A percentile compares a stretch with the other conserved stretches of the same genome.
phyloP scores from a whole-genome alignment of 768 basidiomycete species.

The Kwoniella dendrophila region DNA sequence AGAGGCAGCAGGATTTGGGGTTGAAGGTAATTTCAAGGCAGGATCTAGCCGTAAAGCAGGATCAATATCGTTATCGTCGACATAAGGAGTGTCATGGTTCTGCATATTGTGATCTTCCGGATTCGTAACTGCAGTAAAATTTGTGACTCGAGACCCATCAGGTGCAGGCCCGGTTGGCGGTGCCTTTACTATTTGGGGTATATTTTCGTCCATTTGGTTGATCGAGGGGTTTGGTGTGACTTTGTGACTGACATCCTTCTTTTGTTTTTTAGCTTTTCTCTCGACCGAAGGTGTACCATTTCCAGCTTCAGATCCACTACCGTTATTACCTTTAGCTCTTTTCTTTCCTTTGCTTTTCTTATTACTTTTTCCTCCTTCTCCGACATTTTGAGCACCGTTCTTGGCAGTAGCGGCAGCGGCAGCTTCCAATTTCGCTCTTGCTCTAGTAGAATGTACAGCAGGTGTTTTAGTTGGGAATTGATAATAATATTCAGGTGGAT shows the following conservation, averaged over 20 bases:
- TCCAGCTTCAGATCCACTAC: constrained; percentile 5
- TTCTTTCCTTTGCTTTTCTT: constrained; percentile 33
- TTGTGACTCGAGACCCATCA: too few relatives aligned
- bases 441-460: constrained; percentile 1
- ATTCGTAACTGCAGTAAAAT: too few relatives aligned
- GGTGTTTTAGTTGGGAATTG: constrained; percentile 25
- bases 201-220: constrained; percentile 60
- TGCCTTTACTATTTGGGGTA: constrained; percentile 28
- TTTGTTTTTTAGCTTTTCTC: constrained; percentile 18
- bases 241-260: constrained; percentile 18
- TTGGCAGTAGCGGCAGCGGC: background rate
- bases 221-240: background rate
- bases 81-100: too few relatives aligned
- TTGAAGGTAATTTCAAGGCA: too few relatives aligned
- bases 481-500: constrained; percentile 30
- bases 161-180: too few relatives aligned
- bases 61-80: too few relatives aligned
- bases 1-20: too few relatives aligned
- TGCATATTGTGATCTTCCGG: too few relatives aligned
- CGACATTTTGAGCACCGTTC: background rate
- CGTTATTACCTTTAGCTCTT: constrained; percentile 29
- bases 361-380: constrained; percentile 50
- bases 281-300: constrained; percentile 5
- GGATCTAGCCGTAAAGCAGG: too few relatives aligned
- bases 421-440: background rate